Percentiles rank a stretch among this genome's conserved stretches.
Conservation (phyloP, 768 basidiomycete species). For the Rhizopogon salebrosus region DNA sequence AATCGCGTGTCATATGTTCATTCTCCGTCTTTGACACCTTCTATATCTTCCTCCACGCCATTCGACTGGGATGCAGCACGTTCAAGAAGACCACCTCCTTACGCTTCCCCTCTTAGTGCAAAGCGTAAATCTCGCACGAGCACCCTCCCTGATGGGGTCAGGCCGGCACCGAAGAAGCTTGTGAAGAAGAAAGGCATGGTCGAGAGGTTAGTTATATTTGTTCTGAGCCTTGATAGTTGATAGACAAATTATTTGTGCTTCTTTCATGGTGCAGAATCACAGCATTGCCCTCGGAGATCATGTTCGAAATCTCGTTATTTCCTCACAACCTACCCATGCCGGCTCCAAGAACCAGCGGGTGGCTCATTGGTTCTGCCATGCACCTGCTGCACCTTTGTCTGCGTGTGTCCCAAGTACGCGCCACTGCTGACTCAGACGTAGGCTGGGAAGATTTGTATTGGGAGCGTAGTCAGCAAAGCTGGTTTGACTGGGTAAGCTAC, state of each 20-base stretch:
- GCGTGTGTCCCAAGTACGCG: conserved; percentile 51
- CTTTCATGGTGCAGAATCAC: conserved; percentile 38
- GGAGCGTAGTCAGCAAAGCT: conserved; percentile 55
- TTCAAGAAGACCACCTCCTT: conserved; percentile 66
- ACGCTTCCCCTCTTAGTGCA: conserved; percentile 51
- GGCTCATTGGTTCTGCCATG: conserved; percentile 55
- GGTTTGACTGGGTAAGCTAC: conserved; percentile 75
- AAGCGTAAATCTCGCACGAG: conserved; percentile 40
- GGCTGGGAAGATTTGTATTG: conserved; percentile 79
- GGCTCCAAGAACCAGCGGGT: conserved; percentile 57
- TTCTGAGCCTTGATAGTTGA: conserved; percentile 9
- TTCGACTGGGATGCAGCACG: conserved; percentile 88
- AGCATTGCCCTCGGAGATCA: conserved; percentile 64
- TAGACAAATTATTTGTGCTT: conserved; percentile 9
- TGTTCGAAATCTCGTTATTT: conserved; percentile 77
- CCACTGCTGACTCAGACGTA: conserved; percentile 58
- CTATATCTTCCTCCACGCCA: conserved; percentile 68
- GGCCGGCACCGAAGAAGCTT: conserved; percentile 44
- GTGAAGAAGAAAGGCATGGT: conserved; percentile 59
- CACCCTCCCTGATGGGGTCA: conserved; percentile 16
- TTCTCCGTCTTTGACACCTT: conserved; percentile 62
- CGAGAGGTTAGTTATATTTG: conserved; percentile 44
- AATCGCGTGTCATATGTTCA: conserved; percentile 49
- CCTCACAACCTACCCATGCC: conserved; percentile 80
- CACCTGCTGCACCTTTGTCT: conserved; percentile 68